A percentile compares a stretch with the other conserved stretches of the same genome.
These are phyloP conservation scores for Ammopiptanthus mongolicus DNA, from an alignment of 306 rosid species.

Conservation along the genomic window DNA sequence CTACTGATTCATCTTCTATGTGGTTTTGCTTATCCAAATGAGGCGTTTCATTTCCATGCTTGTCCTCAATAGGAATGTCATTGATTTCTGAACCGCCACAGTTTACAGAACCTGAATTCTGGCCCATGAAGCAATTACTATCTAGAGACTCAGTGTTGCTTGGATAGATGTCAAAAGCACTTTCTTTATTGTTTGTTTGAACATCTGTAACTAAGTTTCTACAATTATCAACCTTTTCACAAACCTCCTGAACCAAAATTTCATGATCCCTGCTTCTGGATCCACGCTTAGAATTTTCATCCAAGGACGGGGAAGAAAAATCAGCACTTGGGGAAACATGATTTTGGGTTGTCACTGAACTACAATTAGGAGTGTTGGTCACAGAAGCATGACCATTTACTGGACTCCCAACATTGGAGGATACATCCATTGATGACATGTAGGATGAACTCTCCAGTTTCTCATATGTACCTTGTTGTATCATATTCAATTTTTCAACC, in stretches of 20 bases:
- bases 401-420: constrained; percentile 61
- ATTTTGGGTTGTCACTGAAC: constrained; percentile 30
- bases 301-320: constrained; percentile 43
- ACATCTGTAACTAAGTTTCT: constrained; percentile 14
- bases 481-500: constrained; percentile 36
- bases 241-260: constrained; percentile 30
- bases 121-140: neutral
- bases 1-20: constrained; percentile 36
- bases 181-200: constrained; percentile 16
- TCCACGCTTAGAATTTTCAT: constrained; percentile 33
- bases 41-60: constrained; percentile 25
- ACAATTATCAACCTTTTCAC: constrained; percentile 15
- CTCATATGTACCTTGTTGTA: constrained; percentile 32
- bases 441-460: constrained; percentile 47
- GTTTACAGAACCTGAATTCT: constrained; percentile 16
- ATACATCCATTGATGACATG: constrained; percentile 51
- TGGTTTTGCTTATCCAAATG: constrained; percentile 30
- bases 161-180: constrained; percentile 18
- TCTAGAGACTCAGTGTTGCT: constrained; percentile 15
- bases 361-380: constrained; percentile 34
- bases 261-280: constrained; percentile 33
- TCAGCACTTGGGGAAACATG: constrained; percentile 32
- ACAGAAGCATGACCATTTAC: constrained; percentile 42
- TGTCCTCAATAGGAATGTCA: constrained; percentile 32
- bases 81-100: constrained; percentile 12